A percentile compares a stretch with the other conserved stretches of the same genome.
These are phyloP conservation scores for Bruguiera gymnorhiza DNA, from an alignment of 345 rosid genomes.

Conservation along the genomic window DNA sequence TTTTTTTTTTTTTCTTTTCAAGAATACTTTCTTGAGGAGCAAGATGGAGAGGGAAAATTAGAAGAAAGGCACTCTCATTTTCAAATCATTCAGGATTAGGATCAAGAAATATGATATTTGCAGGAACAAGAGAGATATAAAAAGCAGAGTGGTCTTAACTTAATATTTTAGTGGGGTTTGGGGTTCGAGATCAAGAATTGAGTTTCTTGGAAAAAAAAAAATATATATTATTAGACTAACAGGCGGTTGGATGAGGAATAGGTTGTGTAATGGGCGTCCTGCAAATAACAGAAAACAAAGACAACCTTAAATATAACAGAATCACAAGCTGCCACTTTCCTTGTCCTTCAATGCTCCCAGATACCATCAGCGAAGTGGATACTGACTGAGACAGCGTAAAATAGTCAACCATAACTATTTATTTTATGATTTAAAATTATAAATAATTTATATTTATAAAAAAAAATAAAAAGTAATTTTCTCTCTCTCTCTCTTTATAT, in stretches of 20 bases:
- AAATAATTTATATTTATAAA: too few species aligned
- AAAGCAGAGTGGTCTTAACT: background rate
- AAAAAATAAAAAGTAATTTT: too few species aligned
- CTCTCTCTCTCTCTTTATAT: too few species aligned
- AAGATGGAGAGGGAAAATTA: conserved; percentile 1
- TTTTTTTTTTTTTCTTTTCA: background rate
- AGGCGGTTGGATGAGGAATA: conserved; percentile 10
- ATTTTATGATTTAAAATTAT: too few species aligned
- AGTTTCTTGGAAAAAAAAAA: background rate
- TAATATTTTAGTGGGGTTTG: too few species aligned
- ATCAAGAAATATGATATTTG: conserved; percentile 15
- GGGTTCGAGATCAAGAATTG: conserved; percentile 4
- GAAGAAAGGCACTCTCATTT: conserved; percentile 16
- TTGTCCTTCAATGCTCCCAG: conserved; percentile 29
- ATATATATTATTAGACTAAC: conserved; percentile 14
- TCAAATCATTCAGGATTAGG: conserved; percentile 25
- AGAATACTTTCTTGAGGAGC: background rate
- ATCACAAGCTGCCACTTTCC: conserved; percentile 22
- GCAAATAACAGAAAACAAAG: background rate
- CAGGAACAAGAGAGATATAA: conserved; percentile 5
- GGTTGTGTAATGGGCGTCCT: background rate
- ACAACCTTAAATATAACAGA: background rate
- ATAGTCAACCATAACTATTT: background rate
- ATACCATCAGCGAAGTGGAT: background rate
- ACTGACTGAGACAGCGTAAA: background rate